Percentiles rank a stretch among this genome's conserved stretches.
These are phyloP conservation scores for Aureobasidium namibiae DNA, from an alignment of 2,329 filamentous ascomycete genomes.

Conservation along the genomic window DNA sequence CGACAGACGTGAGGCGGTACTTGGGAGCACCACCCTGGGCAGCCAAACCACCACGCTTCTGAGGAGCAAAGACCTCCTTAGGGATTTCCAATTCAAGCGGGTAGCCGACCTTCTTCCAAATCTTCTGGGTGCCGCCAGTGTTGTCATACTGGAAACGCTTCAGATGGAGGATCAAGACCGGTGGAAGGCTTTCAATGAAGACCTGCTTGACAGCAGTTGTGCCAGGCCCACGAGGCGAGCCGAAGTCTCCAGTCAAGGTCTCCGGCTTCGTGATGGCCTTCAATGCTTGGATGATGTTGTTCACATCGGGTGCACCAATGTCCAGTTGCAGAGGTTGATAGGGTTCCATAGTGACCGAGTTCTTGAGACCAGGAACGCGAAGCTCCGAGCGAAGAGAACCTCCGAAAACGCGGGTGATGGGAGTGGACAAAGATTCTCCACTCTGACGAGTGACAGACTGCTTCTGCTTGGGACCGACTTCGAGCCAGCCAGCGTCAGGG, in stretches of 20 bases:
- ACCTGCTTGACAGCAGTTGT: conserved; percentile 84
- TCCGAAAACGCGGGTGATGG: conserved; percentile 89
- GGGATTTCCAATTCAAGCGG: conserved; percentile 91
- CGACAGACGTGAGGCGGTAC: conserved; percentile 80
- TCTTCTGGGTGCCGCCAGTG: conserved; percentile 83
- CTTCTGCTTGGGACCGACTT: conserved; percentile 89
- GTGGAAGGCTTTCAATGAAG: conserved; percentile 84
- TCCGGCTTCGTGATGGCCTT: conserved; percentile 78
- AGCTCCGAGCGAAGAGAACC: conserved; percentile 86
- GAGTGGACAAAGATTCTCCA: conserved; percentile 56
- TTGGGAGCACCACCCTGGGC: conserved; percentile 64
- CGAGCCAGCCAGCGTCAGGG: conserved; percentile 68
- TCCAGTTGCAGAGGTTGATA: conserved; percentile 93
- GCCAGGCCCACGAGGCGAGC: conserved; percentile 66
- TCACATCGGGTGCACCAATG: conserved; percentile 77
- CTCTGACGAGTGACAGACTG: conserved; percentile 78
- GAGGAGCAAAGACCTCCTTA: conserved; percentile 73
- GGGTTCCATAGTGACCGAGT: conserved; percentile 84
- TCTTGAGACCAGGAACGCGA: conserved; percentile 74
- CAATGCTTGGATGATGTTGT: conserved; percentile 86
- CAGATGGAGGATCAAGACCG: conserved; percentile 85
- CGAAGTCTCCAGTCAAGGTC: conserved; percentile 75
- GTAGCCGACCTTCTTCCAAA: conserved; percentile 97
- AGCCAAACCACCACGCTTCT: conserved; percentile 58
- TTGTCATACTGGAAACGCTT: conserved; percentile 97